Conservation (phyloP, 139 green algal species). For the Volvox reticuliferus region DNA sequence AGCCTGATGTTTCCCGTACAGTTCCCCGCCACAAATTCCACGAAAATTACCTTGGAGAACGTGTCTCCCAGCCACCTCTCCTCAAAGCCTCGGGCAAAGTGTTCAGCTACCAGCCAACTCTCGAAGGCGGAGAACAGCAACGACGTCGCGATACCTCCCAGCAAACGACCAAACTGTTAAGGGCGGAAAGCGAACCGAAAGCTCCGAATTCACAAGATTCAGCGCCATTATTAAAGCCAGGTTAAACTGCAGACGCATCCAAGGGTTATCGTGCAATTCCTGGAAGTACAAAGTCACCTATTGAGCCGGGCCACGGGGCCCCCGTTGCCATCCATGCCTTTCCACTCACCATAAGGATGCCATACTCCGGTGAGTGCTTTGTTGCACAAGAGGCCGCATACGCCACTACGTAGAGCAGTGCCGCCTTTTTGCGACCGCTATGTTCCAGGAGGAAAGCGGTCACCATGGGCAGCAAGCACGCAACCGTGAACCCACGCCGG, state of each 20-base stretch:
- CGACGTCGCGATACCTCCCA: constrained; percentile 97
- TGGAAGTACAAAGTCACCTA: no score
- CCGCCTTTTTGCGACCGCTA: constrained; percentile 92
- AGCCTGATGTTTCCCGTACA: no score
- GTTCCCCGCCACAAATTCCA: background rate
- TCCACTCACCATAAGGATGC: constrained; percentile 79
- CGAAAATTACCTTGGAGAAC: constrained; percentile 75
- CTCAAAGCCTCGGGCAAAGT: constrained; percentile 86
- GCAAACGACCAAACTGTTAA: constrained; percentile 82
- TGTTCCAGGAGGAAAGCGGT: background rate
- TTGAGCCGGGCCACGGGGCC: no score
- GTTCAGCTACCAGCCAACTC: constrained; percentile 95
- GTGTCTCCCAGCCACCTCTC: constrained; percentile 86
- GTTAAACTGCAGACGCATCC: no score
- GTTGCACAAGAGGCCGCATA: constrained; percentile 95
- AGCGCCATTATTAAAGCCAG: no score
- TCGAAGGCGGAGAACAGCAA: constrained; percentile 98
- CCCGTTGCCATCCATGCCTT: background rate
- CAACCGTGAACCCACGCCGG: background rate
- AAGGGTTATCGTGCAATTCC: no score
- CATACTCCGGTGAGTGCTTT: constrained; percentile 95
- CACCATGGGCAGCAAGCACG: background rate
- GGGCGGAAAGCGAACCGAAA: no score
- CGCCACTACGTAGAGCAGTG: constrained; percentile 87
- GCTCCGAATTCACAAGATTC: no score